Base-by-base conservation (phyloP, 805 yeast genomes). In the Metschnikowia matae region DNA sequence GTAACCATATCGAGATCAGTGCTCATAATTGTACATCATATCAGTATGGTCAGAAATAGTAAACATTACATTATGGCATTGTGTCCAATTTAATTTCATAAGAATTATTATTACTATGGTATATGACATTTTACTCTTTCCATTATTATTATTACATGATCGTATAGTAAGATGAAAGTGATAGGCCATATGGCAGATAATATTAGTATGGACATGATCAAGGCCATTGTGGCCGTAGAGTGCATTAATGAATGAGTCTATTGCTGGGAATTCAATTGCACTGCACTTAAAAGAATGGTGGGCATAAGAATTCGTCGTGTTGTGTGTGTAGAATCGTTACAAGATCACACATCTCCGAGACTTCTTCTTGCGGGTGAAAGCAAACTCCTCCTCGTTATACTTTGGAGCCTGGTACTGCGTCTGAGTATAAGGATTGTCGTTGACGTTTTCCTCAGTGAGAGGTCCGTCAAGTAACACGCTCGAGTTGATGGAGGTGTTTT, bases 341-440 rank as follows among this genome's bases (percentile, higher is more conserved):
- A 72, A 64, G 39, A 73, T 67, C 10, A 58, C 55, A 59, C 78
- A 73, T 51, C 57, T 63, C 46, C 62, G 64, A 51, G 59, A 60
- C 58, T 64, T 69, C 53, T 61, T 60, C 44, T 63, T 56, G 46
- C 73, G 62, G 4, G 74, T 67, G 50, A 71, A 73, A 37, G 71
- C 75, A 61, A 70, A 70, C 62, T 73, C 78, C 31, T 72, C 75
- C 34, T 70, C 70, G 49, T 70, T 65, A 56, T 71, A 68, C 54
- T 59, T 63, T 15, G 49, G 56, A 21, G 46, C n/a, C 34, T 42
- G 42, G 29, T 47, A 20, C 11, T 20, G 40, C 44, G 56, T 62
- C 42, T 64, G 59, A 6, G 70, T 70, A 52, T 73, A 73, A 15
- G 77, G 77, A 45, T 72, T 72, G 20, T 55, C 31, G 21, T 54